Evolutionary conservation across 1,284 basidiomycete genomes (phyloP).

Genomic region (Cutaneotrichosporon cutaneum): DNA sequence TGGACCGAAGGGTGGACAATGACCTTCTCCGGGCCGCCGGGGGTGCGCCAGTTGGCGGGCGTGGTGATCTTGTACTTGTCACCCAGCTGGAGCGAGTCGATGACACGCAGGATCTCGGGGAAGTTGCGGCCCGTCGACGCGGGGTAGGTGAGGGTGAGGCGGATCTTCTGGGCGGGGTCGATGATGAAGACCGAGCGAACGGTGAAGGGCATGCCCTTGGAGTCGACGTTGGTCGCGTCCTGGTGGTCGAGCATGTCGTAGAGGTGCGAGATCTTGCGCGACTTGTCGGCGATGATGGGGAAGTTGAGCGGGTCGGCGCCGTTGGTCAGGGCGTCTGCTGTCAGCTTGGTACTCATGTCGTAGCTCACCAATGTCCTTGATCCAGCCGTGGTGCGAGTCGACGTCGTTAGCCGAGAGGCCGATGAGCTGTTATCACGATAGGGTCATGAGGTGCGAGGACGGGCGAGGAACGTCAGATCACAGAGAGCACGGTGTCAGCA

Average conservation of each 20-base stretch:
- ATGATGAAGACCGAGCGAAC: conserved; percentile 93
- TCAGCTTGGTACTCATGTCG: background rate
- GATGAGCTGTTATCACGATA: conserved; percentile 57
- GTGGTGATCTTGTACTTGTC: conserved; percentile 79
- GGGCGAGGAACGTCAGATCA: background rate
- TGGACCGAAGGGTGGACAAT: conserved; percentile 88
- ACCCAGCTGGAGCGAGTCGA: conserved; percentile 87
- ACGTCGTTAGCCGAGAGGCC: conserved; percentile 90
- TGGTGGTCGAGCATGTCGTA: conserved; percentile 87
- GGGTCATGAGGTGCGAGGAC: conserved; percentile 43
- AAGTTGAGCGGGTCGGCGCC: conserved; percentile 70
- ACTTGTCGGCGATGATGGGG: conserved; percentile 93
- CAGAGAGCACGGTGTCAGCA: background rate
- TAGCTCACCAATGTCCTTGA: conserved; percentile 68
- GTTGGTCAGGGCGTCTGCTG: conserved; percentile 61
- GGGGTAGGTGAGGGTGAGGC: conserved; percentile 86
- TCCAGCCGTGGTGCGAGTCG: conserved; percentile 81
- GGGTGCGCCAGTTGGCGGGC: conserved; percentile 10
- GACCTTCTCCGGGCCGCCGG: conserved; percentile 64
- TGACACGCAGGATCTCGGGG: conserved; percentile 79
- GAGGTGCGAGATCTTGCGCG: conserved; percentile 74
- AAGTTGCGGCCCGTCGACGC: conserved; percentile 64
- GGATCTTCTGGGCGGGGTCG: conserved; percentile 84
- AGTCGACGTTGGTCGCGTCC: conserved; percentile 82
- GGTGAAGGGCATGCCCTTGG: conserved; percentile 72